Percentiles rank a stretch among this genome's conserved stretches.
Evolutionary conservation across 345 rosid genomes (phyloP).

Genomic region (Lumnitzera littorea): DNA sequence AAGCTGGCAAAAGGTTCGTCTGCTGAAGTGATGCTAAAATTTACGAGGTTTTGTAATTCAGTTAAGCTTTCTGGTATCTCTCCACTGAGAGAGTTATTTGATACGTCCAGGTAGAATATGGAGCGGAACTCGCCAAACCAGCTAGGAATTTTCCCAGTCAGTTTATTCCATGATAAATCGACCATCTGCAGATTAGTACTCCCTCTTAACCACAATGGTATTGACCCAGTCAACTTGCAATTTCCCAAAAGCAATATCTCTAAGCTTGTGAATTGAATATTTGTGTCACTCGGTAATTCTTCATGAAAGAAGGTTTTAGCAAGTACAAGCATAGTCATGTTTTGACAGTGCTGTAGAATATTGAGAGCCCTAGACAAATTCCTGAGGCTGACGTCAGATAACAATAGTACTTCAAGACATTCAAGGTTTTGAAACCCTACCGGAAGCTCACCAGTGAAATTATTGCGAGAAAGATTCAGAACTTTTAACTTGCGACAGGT

Average conservation of each 20-base stretch:
- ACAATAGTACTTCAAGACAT: not conserved
- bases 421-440: slow-evolving; percentile 6
- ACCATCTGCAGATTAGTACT: slow-evolving; percentile 13
- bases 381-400: slow-evolving; percentile 4
- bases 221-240: slow-evolving; percentile 2
- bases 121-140: slow-evolving; percentile 12
- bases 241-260: not conserved
- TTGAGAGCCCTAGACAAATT: slow-evolving; percentile 12
- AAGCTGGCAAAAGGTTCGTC: slow-evolving; percentile 1
- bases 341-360: slow-evolving; percentile 15
- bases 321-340: slow-evolving; percentile 7
- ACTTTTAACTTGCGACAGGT: not conserved
- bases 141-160: slow-evolving; percentile 10
- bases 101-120: slow-evolving; percentile 17
- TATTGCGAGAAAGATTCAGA: slow-evolving; percentile 3
- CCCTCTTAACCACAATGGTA: slow-evolving; percentile 11
- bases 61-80: slow-evolving; percentile 9
- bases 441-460: slow-evolving; percentile 1
- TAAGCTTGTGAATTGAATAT: slow-evolving; percentile 7
- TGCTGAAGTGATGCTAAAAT: not conserved
- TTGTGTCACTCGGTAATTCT: slow-evolving; percentile 8
- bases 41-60: not conserved
- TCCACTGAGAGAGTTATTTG: slow-evolving; percentile 10
- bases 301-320: slow-evolving; percentile 5
- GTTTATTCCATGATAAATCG: slow-evolving; percentile 15